Base-by-base conservation (phyloP, 2,329 filamentous ascomycete species). In the Pseudogymnoascus destructans region DNA sequence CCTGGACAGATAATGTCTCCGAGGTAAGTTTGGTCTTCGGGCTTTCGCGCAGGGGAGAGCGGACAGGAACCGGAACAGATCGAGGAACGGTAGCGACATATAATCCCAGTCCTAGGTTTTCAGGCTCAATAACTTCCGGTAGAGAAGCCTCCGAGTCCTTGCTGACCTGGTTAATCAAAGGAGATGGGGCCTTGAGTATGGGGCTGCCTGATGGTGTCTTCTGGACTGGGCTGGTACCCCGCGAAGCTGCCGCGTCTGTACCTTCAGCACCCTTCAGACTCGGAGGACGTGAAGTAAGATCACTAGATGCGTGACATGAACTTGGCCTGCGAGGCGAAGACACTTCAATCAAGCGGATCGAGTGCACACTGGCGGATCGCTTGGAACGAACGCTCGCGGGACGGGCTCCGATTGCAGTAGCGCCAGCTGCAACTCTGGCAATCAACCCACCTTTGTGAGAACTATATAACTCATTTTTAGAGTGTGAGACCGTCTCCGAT, bases 341-440 rank as follows among this genome's bases (percentile, higher is more conserved):
- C 10, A 70, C 66, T 46, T 70, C 69, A 30, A 70, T 67, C 7
- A 70, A 57, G 23, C 67, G 66, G 9, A 69, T 55, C 6, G 68
- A 70, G 60, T 67, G 66, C 46, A 66, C 61, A 57, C 69, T 70
- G 30, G 58, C 59, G 35, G 67, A 65, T 5, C 59, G 25, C 42
- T 49, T 49, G 13, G 42, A 42, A 25, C 64, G 63, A n/a, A 64
- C 42, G 58, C 65, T 68, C 3, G 66, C 65, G 21, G 59, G 62
- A 42, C 65, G 63, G n/a, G 64, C 62, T n/a, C 63, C 63, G 9
- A 62, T 38, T 9, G 60, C 62, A 23, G 58, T 59, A 15, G 60
- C 61, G 23, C 60, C 59, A n/a, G 64, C 60, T 10, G 63, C 52
- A 33, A 63, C 55, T 38, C 60, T 60, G 30, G 57, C 54, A 17